Conservation (phyloP, 2,329 filamentous ascomycete species). For the Chaetomium olivaceum region DNA sequence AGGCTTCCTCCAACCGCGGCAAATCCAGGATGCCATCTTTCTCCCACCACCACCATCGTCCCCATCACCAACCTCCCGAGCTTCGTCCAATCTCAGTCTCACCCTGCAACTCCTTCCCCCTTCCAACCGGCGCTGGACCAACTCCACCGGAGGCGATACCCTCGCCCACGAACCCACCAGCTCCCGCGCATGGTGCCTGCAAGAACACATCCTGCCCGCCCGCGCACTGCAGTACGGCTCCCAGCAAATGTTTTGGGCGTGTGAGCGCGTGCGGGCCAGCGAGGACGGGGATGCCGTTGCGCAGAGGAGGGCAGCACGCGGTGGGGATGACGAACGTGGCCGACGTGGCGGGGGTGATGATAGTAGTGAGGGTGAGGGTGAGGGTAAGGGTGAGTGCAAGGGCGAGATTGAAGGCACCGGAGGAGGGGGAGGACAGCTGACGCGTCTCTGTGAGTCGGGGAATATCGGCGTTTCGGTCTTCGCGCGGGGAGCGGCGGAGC, state of each 20-base stretch:
- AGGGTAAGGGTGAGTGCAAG: no score
- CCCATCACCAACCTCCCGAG: no score
- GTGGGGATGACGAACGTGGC: no score
- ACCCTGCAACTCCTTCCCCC: conserved; percentile 17
- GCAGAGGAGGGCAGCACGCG: no score
- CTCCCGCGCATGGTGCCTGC: conserved; percentile 31
- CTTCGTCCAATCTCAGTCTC: no score
- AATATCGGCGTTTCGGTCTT: conserved; percentile 20
- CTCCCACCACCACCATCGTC: not conserved
- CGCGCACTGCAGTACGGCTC: conserved; percentile 28
- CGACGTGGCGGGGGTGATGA: no score
- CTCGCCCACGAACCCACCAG: conserved; percentile 25
- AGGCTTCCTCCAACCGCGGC: conserved; percentile 18
- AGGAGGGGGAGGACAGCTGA: conserved; percentile 15
- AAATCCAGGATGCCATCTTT: conserved; percentile 2
- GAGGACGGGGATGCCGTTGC: conserved; percentile 27
- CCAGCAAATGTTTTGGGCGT: conserved; percentile 32
- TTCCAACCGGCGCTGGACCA: conserved; percentile 8
- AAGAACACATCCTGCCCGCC: conserved; percentile 29
- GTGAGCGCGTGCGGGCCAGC: conserved; percentile 23
- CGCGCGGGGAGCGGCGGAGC: not conserved
- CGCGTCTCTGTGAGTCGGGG: conserved; percentile 21
- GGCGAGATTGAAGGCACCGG: not conserved
- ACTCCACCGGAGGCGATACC: not conserved
- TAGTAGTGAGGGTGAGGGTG: no score